Evolutionary conservation across 345 rosid genomes (phyloP).

Genomic region (Linum usitatissimum): DNA sequence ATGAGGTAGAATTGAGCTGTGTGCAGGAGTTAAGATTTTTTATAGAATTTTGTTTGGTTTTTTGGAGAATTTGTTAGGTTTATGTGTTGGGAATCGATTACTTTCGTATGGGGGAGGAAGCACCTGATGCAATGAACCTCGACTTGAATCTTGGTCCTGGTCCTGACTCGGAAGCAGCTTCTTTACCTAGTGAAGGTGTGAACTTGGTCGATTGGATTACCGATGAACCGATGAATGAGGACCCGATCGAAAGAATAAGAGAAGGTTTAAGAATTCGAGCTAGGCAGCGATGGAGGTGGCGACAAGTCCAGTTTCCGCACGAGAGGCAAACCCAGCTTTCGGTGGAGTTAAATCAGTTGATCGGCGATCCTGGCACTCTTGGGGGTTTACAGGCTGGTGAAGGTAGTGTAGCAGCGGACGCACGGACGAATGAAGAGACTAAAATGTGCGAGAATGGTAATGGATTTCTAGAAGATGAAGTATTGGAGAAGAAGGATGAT

Average conservation of each 20-base stretch:
- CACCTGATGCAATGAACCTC: constrained; percentile 79
- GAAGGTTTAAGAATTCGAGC: constrained; percentile 54
- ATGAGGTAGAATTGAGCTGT: neutral
- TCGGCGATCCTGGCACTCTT: constrained; percentile 35
- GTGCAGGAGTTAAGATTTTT: constrained; percentile 4
- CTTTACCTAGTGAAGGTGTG: constrained; percentile 31
- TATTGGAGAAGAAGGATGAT: constrained; percentile 42
- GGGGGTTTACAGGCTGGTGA: constrained; percentile 68
- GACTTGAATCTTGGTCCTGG: constrained; percentile 91
- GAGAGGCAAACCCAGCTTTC: constrained; percentile 35
- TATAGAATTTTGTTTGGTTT: neutral
- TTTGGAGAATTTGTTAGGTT: constrained; percentile 9
- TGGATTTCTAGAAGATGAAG: constrained; percentile 44
- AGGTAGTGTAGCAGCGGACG: constrained; percentile 70
- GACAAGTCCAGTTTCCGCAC: constrained; percentile 34
- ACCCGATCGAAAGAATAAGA: constrained; percentile 37
- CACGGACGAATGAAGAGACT: constrained; percentile 43
- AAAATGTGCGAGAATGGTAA: constrained; percentile 63
- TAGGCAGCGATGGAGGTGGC: constrained; percentile 42
- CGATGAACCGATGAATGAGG: constrained; percentile 17
- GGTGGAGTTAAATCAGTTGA: constrained; percentile 48
- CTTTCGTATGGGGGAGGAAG: constrained; percentile 56
- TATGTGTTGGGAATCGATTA: constrained; percentile 8
- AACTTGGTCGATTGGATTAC: constrained; percentile 46
- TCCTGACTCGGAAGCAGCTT: constrained; percentile 48